These are phyloP conservation scores for Pestalotiopsis sp. DNA, from an alignment of 2,329 filamentous ascomycete species.

Conservation along the genomic window DNA sequence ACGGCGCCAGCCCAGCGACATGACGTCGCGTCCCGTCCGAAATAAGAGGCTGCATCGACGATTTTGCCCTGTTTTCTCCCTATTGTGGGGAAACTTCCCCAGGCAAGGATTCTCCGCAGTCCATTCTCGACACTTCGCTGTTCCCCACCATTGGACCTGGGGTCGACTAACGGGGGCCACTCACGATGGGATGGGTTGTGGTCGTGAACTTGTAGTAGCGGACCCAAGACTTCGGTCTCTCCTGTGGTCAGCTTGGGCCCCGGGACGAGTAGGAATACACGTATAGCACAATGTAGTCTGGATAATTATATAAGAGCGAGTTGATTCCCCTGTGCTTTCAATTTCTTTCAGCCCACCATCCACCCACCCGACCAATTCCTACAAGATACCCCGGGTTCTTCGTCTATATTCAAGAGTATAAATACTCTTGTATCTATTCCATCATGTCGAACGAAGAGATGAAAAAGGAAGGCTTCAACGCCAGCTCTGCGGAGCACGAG, in stretches of 20 bases:
- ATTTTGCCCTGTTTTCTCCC: conserved; percentile 2
- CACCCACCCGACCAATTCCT: background rate
- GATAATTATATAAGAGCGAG: background rate
- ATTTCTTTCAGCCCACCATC: background rate
- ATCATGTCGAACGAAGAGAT: conserved; percentile 1
- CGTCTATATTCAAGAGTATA: background rate
- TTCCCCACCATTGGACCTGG: background rate
- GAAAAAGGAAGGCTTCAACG: background rate
- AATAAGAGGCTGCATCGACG: conserved; percentile 6
- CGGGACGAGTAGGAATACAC: background rate
- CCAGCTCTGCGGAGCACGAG: conserved; percentile 9
- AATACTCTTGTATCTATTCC: background rate
- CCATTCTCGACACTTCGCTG: conserved; percentile 2
- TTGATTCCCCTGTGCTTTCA: background rate
- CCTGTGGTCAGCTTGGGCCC: background rate
- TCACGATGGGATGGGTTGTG: background rate
- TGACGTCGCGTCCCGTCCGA: background rate
- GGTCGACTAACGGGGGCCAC: background rate
- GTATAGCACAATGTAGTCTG: background rate
- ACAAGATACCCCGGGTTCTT: background rate
- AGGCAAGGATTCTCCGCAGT: conserved; percentile 7
- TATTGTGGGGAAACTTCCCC: conserved; percentile 1
- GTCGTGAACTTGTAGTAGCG: background rate
- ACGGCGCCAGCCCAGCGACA: background rate
- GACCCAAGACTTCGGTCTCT: background rate